Evolutionary conservation across 164 flowering plant species (phyloP).

Genomic region (Stephania yunnanensis): DNA sequence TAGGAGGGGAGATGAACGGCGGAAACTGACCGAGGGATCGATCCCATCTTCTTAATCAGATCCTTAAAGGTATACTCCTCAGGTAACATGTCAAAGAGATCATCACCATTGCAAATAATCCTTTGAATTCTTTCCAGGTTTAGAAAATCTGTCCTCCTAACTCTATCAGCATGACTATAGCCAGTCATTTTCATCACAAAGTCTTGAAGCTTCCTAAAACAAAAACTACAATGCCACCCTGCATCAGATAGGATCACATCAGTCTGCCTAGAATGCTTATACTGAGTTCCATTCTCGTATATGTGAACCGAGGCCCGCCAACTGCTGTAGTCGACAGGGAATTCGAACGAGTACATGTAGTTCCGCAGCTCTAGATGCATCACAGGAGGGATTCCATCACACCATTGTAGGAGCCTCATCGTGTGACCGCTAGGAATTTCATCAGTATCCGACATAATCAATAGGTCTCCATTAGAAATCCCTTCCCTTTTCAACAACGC

Average conservation of each 20-base stretch:
- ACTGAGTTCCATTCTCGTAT: slow-evolving; percentile 23
- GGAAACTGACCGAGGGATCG: slow-evolving; percentile 32
- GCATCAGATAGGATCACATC: slow-evolving; percentile 34
- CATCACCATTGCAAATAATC: slow-evolving; percentile 33
- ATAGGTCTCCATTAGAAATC: slow-evolving; percentile 30
- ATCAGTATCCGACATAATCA: slow-evolving; percentile 44
- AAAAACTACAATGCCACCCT: slow-evolving; percentile 55
- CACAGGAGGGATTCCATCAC: slow-evolving; percentile 35
- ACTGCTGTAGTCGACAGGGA: slow-evolving; percentile 39
- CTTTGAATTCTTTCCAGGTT: slow-evolving; percentile 30
- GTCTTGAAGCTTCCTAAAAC: slow-evolving; percentile 30
- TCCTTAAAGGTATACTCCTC: slow-evolving; percentile 40
- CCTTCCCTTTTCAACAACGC: slow-evolving; percentile 28
- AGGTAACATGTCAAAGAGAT: slow-evolving; percentile 47
- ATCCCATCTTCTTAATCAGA: slow-evolving; percentile 39
- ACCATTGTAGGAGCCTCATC: slow-evolving; percentile 37
- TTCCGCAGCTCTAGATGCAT: slow-evolving; percentile 37
- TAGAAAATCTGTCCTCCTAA: slow-evolving; percentile 25
- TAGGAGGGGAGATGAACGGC: slow-evolving; percentile 43
- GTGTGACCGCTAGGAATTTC: slow-evolving; percentile 46
- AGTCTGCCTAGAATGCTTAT: slow-evolving; percentile 33
- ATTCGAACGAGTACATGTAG: slow-evolving; percentile 47
- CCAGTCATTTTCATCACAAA: slow-evolving; percentile 47
- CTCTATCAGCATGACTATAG: slow-evolving; percentile 46
- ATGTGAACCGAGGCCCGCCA: slow-evolving; percentile 38